Evolutionary conservation across 768 basidiomycete species (phyloP).

Genomic region (Boletales sp.): DNA sequence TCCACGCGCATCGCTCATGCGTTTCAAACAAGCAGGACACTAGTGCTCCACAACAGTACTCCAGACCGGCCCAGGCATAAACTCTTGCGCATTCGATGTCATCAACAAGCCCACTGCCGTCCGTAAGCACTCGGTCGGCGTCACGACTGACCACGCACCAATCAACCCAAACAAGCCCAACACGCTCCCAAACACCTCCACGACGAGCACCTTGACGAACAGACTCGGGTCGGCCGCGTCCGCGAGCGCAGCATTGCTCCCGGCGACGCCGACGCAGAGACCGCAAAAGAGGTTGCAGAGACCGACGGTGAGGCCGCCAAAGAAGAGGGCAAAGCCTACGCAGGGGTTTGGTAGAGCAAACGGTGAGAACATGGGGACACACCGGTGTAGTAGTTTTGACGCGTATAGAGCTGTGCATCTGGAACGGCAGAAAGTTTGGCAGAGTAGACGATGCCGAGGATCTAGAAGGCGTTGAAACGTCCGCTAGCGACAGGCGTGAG

Average conservation of each 20-base stretch:
- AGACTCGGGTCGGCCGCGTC: conserved; percentile 93
- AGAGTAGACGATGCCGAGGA: conserved; percentile 95
- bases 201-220: conserved; percentile 95
- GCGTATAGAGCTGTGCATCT: conserved; percentile 71
- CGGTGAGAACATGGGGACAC: not conserved
- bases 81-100: conserved; percentile 62
- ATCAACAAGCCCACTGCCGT: conserved; percentile 74
- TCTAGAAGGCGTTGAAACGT: conserved; percentile 41
- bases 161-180: conserved; percentile 92
- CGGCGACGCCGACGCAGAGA: conserved; percentile 89
- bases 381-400: conserved; percentile 92
- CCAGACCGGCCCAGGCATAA: conserved; percentile 38
- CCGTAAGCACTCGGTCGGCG: too few species aligned
- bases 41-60: conserved; percentile 31
- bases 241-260: conserved; percentile 90
- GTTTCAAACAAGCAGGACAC: not conserved
- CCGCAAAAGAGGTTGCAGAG: conserved; percentile 94
- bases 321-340: conserved; percentile 88
- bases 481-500: not conserved
- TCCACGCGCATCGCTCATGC: too few species aligned
- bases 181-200: conserved; percentile 92
- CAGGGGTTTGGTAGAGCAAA: not conserved
- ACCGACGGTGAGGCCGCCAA: conserved; percentile 94
- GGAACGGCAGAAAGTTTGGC: conserved; percentile 65
- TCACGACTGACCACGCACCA: conserved; percentile 46